Evolutionary conservation across 176 grass and related monocot species (phyloP), one percentile per base, ranked within the genome.

Genomic region (Microstegium vimineum): DNA sequence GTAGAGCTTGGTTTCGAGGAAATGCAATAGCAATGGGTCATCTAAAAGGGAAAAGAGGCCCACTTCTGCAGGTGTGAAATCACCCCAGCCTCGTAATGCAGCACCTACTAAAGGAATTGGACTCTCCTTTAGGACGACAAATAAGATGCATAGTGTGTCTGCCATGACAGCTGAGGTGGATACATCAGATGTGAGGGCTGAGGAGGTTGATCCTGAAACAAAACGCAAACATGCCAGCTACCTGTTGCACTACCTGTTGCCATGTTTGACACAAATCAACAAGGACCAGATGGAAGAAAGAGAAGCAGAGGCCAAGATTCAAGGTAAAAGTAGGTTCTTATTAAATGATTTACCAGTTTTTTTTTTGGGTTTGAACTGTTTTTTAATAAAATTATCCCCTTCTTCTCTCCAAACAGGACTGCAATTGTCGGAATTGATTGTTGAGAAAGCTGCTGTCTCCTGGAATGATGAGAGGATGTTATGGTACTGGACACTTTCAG

Each of bases 281-380:
- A 60, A 72, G 32, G 86, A 93, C 16, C 94, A 96, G 49, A 78
- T 85, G 76, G 17, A 66, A 47, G 94, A 93, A 86, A 88, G n/a
- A 80, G 60, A 82, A 79, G 52, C 78, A 8, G 94, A 96, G 62
- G 90, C 90, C 15, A 35, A 67, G 16, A 82, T 85, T 75, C 69
- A 22, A 96, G 81, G 94, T 91, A 84, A 67, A 67, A 41, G n/a
- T 67, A 8, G 11, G 34, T 73, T 66, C 45, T 82, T 40, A 67
- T 33, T 13, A 35, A 84, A 61, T 31, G 17, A 67, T 45, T 47
- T 77, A 23, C 62, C 4, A 66, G 59, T 33, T 77, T 30, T 64
- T n/a, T n/a, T 71, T 67, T 28, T 68, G 27, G 37, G 6, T 84
- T 74, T 59, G 64, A 82, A 72, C 70, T 78, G 36, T 43, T 40